Evolutionary conservation across 192 early-diverging fungal genomes (phyloP).

Genomic region (Physocladia obscura): DNA sequence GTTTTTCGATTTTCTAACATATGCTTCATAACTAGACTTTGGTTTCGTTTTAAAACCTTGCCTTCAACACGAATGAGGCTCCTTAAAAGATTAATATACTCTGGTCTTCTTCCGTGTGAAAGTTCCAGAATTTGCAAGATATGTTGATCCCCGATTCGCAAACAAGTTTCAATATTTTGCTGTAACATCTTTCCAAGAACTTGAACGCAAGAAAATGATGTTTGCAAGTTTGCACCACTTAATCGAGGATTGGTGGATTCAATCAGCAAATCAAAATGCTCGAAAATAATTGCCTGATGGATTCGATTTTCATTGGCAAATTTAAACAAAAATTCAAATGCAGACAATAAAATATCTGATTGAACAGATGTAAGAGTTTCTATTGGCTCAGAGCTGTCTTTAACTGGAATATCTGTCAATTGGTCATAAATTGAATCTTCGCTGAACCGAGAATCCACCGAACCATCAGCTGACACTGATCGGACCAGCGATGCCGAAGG

Average conservation of each 20-base stretch:
- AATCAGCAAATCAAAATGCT: conserved; percentile 30
- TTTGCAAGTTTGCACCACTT: conserved; percentile 13
- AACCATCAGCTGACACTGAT: neutral
- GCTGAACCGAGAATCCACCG: neutral
- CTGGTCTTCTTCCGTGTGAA: conserved; percentile 15
- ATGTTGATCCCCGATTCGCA: conserved; percentile 6
- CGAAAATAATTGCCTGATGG: conserved; percentile 23
- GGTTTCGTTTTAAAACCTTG: conserved; percentile 34
- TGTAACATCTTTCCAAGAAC: conserved; percentile 3
- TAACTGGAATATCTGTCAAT: neutral
- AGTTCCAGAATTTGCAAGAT: conserved; percentile 32
- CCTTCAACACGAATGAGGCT: conserved; percentile 23
- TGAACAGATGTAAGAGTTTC: conserved; percentile 10
- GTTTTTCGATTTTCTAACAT: conserved; percentile 27
- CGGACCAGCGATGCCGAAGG: neutral
- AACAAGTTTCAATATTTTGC: conserved; percentile 18
- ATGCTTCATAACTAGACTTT: conserved; percentile 21
- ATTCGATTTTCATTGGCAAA: conserved; percentile 27
- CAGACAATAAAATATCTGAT: conserved; percentile 20
- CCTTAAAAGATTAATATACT: conserved; percentile 30
- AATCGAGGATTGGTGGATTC: conserved; percentile 29
- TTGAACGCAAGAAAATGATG: conserved; percentile 14
- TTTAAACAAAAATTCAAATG: conserved; percentile 32
- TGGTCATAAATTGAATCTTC: neutral
- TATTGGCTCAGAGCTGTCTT: neutral